Conservation (phyloP, 2,329 filamentous ascomycete genomes). For the Neophaeococcomyces mojaviensis region DNA sequence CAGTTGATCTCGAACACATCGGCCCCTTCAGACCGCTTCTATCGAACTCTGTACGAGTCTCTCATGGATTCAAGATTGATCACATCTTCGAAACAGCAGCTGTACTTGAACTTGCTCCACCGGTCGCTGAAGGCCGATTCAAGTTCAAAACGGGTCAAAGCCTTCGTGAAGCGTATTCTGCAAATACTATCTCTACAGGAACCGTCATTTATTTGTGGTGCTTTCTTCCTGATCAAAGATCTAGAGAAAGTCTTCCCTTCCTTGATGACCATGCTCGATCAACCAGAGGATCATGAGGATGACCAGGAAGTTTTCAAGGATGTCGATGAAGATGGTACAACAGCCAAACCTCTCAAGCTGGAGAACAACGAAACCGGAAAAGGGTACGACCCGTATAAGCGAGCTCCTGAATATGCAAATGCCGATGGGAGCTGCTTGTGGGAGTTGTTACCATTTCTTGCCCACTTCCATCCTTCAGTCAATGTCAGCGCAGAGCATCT, state of each 20-base stretch:
- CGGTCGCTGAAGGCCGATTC: constrained; percentile 81
- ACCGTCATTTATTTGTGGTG: constrained; percentile 82
- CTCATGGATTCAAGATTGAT: constrained; percentile 81
- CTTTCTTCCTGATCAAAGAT: constrained; percentile 83
- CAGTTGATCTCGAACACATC: constrained; percentile 78
- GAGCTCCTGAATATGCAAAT: constrained; percentile 84
- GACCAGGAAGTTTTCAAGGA: constrained; percentile 68
- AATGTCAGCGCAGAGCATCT: constrained; percentile 71
- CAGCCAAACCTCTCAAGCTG: constrained; percentile 22
- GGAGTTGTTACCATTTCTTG: constrained; percentile 71
- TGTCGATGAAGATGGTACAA: constrained; percentile 44
- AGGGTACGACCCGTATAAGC: constrained; percentile 77
- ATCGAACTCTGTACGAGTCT: constrained; percentile 91
- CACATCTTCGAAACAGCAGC: constrained; percentile 85
- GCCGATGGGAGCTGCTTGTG: constrained; percentile 90
- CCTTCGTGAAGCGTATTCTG: constrained; percentile 87
- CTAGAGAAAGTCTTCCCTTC: constrained; percentile 72
- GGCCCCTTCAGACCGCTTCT: constrained; percentile 81
- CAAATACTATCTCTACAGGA: constrained; percentile 85
- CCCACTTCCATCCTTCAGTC: constrained; percentile 90
- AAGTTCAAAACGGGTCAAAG: constrained; percentile 87
- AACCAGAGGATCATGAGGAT: constrained; percentile 69
- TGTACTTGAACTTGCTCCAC: constrained; percentile 89
- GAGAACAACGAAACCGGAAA: constrained; percentile 27
- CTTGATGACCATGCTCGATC: constrained; percentile 67